Base-by-base conservation (phyloP, 768 basidiomycete species). In the Trametes coccinea region DNA sequence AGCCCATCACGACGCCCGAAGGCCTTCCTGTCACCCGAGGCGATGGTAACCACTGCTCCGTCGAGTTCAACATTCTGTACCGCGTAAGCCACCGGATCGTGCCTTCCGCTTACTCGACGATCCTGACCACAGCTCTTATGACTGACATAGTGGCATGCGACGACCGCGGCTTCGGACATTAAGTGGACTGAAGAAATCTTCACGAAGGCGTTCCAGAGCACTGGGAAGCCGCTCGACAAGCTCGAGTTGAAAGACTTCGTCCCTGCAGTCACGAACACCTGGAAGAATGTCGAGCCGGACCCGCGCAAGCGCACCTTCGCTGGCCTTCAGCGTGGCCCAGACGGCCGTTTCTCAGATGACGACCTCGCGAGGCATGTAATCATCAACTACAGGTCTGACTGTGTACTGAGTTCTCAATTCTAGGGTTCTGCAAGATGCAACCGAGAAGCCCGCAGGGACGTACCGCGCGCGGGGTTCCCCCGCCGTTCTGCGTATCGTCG, bases 1-100 rank as follows among this genome's bases (percentile, higher is more conserved):
- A 70, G 69, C 64, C 67, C 29, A 68, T 70, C 60, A 68, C 63
- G 47, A 59, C 33, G 16, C 0, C 52, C 10, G 41, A 62, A n/a
- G 69, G 69, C 37, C 48, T 55, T 29, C 40, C 46, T 31, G 58
- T 70, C 14, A 59, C 54, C 5, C 69, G 63, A 39, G 92, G 91
- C 40, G 76, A 86, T 70, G 92, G 92, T 52, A 93, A 93, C 67
- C 85, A 83, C 40, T 83, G 85, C 60, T 90, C 90, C 0, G 70
- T 91, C 37, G 92, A 93, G 73, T 92, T 93, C 77, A 92, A 80
- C 67, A 65, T 82, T 27, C 69, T 81, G 16, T 80, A 82, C 65
- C 77, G 71, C 53, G 73, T 72, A 69, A 68, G 73, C 61, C 52
- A 2, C 8, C 41, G 27, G 10, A 3, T 13, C n/a, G 8, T 16